Evolutionary conservation across 163 green algal species (phyloP), one percentile per base, ranked within the genome.

Genomic region (Chlamydomonas reinhardtii): DNA sequence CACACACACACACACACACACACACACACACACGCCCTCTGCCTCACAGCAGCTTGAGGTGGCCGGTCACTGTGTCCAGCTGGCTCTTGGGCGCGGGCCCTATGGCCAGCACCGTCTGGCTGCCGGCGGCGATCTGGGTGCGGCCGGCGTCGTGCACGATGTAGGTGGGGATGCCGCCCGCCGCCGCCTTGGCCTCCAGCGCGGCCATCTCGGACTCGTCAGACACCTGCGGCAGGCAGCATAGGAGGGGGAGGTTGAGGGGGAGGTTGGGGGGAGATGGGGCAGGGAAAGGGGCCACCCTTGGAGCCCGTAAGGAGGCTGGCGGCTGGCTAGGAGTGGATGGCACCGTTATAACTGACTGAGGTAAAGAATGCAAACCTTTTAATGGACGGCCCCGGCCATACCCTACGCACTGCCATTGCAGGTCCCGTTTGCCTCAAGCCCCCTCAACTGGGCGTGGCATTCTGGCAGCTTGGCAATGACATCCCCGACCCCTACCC

Each of bases 31-130:
- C n/a, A n/a, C n/a, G n/a, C 39, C 39, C 39, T 48, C 52, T 24
- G 0, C 70, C 71, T 91, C 76, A 97, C 73, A 98, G 84, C 76
- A 98, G 91, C 72, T 87, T 91, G 74, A 98, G 89, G 73, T 94
- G 75, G 0, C 94, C 95, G 0, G 95, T 98, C 12, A 98, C 89
- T 4, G 16, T 48, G 76, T 98, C 90, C 19, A 98, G 75, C 19
- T 87, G 64, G 37, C 80, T 92, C 79, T 93, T 94, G 37, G 90
- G 89, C 25, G 85, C 94, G 29, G 95, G 95, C 0, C 95, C 95
- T 34, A 98, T 96, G n/a, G 95, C 95, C 70, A 98, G 88, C 71
- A 98, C 95, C 34, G 95, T 97, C 61, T 94, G 91, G 4, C 90
- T 95, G 29, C 94, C 95, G 0, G 93, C 87, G 15, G 94, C 88